Evolutionary conservation across 2,329 filamentous ascomycete species (phyloP), one percentile per base, ranked within the genome.

Genomic region (Septoria linicola): DNA sequence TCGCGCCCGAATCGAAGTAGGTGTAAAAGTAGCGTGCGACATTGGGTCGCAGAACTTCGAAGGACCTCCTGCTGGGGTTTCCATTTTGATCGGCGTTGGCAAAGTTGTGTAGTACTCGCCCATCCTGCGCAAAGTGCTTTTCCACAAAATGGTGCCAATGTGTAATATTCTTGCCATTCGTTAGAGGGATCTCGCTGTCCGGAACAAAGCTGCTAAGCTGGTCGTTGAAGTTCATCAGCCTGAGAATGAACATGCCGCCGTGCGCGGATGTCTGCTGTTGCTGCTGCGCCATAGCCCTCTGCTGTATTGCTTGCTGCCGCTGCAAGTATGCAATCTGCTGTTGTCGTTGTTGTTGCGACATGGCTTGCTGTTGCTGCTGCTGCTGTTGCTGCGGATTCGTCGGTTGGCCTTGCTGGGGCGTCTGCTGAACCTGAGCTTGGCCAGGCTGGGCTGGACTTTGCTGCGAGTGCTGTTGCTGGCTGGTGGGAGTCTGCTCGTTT

Each of bases 21-120:
- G 89, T 91, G 63, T 87, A 83, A 68, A 96, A 96, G 70, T 93
- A 97, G 63, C 92, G 84, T 27, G 92, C 83, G 39, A 99, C 77
- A 1, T 88, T 88, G 3, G 90, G 82, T 52, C 82, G 88, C 2
- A 85, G 81, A 41, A 97, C 89, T 67, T 96, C 91, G 63, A 91
- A 96, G 63, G 87, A 83, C 73, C 95, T 96, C 49, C 85, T 80
- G 14, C 55, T 58, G 16, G 44, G 43, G 27, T 44, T 53, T 20
- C 44, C 42, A 11, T 75, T 76, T 5, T 49, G 37, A 19, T 48
- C 39, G 7, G 41, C 44, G 43, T 61, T 53, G 41, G 52, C 53
- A 42, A 66, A 63, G 35, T 51, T 59, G 51, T 66, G 63, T 11
- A 90, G 82, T 64, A 96, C 85, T 7, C 89, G 82, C 7, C 89